These are phyloP conservation scores for Trichoderma sp. DNA, from an alignment of 2,329 filamentous ascomycete genomes.

Conservation along the genomic window DNA sequence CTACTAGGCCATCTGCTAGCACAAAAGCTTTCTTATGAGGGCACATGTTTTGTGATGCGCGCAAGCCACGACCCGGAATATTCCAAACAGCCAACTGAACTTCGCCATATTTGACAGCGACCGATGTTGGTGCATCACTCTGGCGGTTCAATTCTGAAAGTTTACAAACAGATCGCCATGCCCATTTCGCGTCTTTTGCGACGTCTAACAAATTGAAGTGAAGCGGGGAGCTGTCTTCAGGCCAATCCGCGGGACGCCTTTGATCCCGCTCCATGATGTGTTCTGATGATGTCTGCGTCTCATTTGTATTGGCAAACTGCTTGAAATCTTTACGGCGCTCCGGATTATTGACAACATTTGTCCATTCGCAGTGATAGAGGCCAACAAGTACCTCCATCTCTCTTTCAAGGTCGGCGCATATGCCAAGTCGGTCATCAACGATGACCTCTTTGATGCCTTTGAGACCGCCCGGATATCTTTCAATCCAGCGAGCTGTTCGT, in stretches of 20 bases:
- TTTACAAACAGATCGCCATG: slow-evolving; percentile 81
- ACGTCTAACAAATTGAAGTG: slow-evolving; percentile 69
- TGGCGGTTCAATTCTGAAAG: slow-evolving; percentile 66
- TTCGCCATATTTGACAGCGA: slow-evolving; percentile 82
- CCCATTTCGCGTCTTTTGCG: slow-evolving; percentile 61
- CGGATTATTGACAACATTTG: slow-evolving; percentile 74
- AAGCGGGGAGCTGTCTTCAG: slow-evolving; percentile 65
- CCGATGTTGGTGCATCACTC: slow-evolving; percentile 44
- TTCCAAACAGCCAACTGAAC: slow-evolving; percentile 89
- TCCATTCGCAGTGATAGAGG: slow-evolving; percentile 91
- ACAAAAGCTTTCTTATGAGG: slow-evolving; percentile 90
- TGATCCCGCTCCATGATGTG: slow-evolving; percentile 74
- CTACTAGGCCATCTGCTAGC: slow-evolving; percentile 83
- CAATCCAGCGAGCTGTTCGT: slow-evolving; percentile 85
- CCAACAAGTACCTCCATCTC: slow-evolving; percentile 87
- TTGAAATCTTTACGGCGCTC: slow-evolving; percentile 70
- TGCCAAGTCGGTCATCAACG: slow-evolving; percentile 82
- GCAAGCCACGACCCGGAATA: slow-evolving; percentile 73
- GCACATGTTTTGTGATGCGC: slow-evolving; percentile 92
- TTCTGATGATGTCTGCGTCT: slow-evolving; percentile 71
- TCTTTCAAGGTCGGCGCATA: slow-evolving; percentile 79
- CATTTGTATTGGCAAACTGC: slow-evolving; percentile 83
- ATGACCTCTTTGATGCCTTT: slow-evolving; percentile 81
- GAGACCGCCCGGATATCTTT: slow-evolving; percentile 81
- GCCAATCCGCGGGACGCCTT: slow-evolving; percentile 75